Base-by-base conservation (phyloP, 495 filamentous ascomycete genomes). In the Baudoinia panamericana region DNA sequence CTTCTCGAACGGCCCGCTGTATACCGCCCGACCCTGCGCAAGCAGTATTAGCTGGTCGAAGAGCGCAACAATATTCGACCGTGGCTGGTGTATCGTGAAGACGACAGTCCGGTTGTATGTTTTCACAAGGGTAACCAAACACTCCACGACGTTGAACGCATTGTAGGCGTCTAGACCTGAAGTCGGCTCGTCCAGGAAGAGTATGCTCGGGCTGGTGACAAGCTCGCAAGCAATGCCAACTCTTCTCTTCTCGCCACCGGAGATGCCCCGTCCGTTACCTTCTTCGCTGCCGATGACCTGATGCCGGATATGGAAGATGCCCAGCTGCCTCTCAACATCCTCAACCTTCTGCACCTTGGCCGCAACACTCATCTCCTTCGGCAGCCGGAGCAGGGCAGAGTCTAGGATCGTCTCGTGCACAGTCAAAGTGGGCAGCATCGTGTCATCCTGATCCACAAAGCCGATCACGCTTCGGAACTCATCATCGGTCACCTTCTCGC, bases 41-140 rank as follows among this genome's bases (percentile, higher is more conserved):
- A 97, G 67, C 13, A 97, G 75, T 45, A 97, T 73, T 13, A 97
- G 69, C 40, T 88, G 76, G 56, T 97, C 92, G 53, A 97, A 97
- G 22, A 97, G 70, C n/a, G 90, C 90, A 21, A 96, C 90, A 50
- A 97, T 97, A 53, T 97, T 97, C n/a, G 90, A 96, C 43, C 93
- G 72, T n/a, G 90, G 90, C 49, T 97, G 90, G 60, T 97, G 90
- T 47, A 97, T 97, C 4, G 90, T 97, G 66, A 97, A 95, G 41
- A 97, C 81, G 43, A 97, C 83, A 0, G 90, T 97, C 32, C 90
- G 73, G 56, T 93, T 87, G 65, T 95, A 96, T 21, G 77, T 88
- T 66, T 90, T 93, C 13, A 90, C 90, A 31, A 97, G 61, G 4
- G 82, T 95, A 28, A 97, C 90, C 26, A 97, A 68, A 51, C 88